Base-by-base conservation (phyloP, 179 eudicot species). In the Carnegiea gigantea region DNA sequence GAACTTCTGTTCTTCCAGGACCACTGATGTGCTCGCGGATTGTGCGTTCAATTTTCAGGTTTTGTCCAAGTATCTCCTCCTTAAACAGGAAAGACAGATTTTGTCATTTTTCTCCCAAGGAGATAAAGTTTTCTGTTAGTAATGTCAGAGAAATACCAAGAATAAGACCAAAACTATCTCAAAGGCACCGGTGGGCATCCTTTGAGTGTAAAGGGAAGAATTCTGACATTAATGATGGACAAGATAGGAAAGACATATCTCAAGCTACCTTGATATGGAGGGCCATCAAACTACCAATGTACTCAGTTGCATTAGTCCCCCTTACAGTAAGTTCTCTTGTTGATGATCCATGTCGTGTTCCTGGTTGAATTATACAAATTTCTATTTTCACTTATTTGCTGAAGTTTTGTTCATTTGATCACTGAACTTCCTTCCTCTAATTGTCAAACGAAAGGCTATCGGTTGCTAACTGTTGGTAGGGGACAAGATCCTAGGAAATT, bases 191-290 rank as follows among this genome's bases (percentile, higher is more conserved):
- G 65, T 18, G 74, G 51, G 44, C 33, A 68, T 77, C 76, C 75
- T 77, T 33, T 54, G 79, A 73, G 78, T 84, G 85, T 80, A 62
- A 80, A 76, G 88, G 80, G 64, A 68, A 81, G 77, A 73, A 80
- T 68, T 44, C 43, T 78, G 81, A 79, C 43, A 64, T 38, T 71
- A 68, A 70, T 44, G 10, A 5, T 67, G 82, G 82, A 59, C 89
- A 86, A 70, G 84, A 82, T 38, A 79, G 79, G 43, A 86, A 83
- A 77, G 88, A 91, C 48, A 59, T 92, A 79, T 89, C 98, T 82
- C 87, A 81, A 81, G 90, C 92, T 77, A 94, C 92, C 60, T 85
- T 94, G 89, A 86, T 94, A 88, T 94, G 99, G 99, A 92, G 99
- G 83, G 99, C 98, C 23, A 84, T 94, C 79, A 95, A 94, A 80